Conservation (phyloP, 116 monocot species). For the Zostera marina region DNA sequence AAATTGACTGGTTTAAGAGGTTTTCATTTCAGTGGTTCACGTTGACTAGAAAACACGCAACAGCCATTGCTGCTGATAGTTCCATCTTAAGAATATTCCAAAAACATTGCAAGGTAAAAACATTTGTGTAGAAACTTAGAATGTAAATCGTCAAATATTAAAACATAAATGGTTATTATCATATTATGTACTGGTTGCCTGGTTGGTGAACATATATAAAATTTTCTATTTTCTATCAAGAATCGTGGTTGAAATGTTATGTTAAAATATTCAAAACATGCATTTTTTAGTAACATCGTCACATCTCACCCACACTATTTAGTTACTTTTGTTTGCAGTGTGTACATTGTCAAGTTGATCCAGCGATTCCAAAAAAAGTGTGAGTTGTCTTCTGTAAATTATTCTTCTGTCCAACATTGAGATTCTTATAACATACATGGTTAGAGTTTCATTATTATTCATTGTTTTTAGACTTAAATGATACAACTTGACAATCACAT, state of each 20-base stretch:
- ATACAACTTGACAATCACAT: too few relatives aligned
- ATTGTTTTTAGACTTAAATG: too few relatives aligned
- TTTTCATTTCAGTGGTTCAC: conserved; percentile 69
- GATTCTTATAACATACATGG: background rate
- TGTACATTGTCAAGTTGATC: background rate
- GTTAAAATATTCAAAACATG: background rate
- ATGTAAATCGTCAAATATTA: background rate
- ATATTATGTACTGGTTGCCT: too few relatives aligned
- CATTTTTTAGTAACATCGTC: background rate
- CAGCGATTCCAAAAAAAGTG: background rate
- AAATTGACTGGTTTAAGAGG: background rate
- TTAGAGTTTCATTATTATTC: too few relatives aligned
- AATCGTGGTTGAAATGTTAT: background rate
- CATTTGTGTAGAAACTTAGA: background rate
- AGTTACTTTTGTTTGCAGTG: background rate
- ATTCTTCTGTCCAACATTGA: background rate
- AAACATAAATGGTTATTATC: background rate
- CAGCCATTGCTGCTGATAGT: conserved; percentile 39
- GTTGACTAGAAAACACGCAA: conserved; percentile 69
- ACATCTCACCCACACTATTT: background rate
- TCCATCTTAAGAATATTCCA: conserved; percentile 56
- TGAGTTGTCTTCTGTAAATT: background rate
- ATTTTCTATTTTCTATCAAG: background rate
- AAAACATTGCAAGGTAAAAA: conserved; percentile 71
- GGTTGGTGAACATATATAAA: background rate